Base-by-base conservation (phyloP, 805 yeast species). In the Candida coquimbonensis region DNA sequence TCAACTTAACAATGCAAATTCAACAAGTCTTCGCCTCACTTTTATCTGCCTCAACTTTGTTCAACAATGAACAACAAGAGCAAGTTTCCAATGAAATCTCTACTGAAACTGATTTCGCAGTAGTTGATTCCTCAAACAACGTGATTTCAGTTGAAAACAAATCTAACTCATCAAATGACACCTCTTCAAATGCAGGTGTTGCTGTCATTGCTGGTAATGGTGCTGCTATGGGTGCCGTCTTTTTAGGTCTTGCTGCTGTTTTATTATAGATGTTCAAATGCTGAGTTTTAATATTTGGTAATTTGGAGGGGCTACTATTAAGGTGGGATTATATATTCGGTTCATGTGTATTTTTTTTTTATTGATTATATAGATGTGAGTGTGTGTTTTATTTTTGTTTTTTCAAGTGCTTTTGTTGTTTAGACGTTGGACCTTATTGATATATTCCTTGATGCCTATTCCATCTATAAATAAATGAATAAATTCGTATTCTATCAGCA, bases 11-110 rank as follows among this genome's bases (percentile, higher is more conserved):
- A 46, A 59, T 59, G 62, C 62, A 59, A 57, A 52, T 59, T 46
- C 62, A 59, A 51, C 62, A 59, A 57, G 59, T 59, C 48, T 47
- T 59, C 45, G 60, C 62, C 37, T 54, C 61, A 4, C 52, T 54
- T 50, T 40, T 59, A 43, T 59, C 61, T 36, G 52, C 61, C 29
- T 39, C 61, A 39, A 44, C 53, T 43, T 37, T 55, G 31, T 49
- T 54, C 40, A 49, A 42, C 47, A 36, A 27, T 40, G 42, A 29
- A 12, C 31, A 29, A 29, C 13, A 29, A 29, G 31, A 46, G 39
- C 31, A 39, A 17, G 7, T 33, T 14, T 7, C 36, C 17, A 36
- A 27, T 42, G 42, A 46, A 42, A 29, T 24, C 31, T 17, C 33
- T 24, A 19, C 27, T 38, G 37, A 34, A 21, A 16, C 13, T 6